These are phyloP conservation scores for Daedaleopsis sinensis DNA, from an alignment of 768 basidiomycete genomes.

Conservation along the genomic window DNA sequence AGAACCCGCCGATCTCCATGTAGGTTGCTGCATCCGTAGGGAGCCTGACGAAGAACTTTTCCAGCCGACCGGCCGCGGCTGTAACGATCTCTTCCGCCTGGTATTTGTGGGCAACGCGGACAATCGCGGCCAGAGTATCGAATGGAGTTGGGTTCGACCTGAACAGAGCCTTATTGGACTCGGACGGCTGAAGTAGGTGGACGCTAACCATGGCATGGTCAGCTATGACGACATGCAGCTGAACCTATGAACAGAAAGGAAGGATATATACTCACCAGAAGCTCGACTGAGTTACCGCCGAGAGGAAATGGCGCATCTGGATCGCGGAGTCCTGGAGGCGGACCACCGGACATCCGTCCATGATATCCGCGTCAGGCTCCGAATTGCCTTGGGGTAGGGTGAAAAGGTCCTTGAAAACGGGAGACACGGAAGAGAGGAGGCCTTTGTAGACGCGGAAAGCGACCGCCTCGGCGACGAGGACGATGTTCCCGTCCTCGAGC, in stretches of 20 bases:
- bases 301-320: conserved; percentile 8
- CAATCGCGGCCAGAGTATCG: conserved; percentile 5
- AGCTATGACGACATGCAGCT: background rate
- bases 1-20: too few species aligned
- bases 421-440: conserved; percentile 15
- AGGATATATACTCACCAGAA: background rate
- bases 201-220: background rate
- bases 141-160: background rate
- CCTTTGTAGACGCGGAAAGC: conserved; percentile 20
- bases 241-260: background rate
- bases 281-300: background rate
- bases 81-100: background rate
- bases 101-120: conserved; percentile 11
- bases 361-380: conserved; percentile 1
- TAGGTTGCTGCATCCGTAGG: background rate
- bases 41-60: background rate
- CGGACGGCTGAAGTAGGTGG: background rate
- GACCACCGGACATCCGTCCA: conserved; percentile 13
- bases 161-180: too few species aligned
- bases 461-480: conserved; percentile 49
- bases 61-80: background rate
- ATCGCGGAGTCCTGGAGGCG: conserved; percentile 4
- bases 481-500: conserved; percentile 72
- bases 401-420: conserved; percentile 19
- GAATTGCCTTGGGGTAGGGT: background rate